Evolutionary conservation across 2,329 filamentous ascomycete species (phyloP), one percentile per base, ranked within the genome.

Genomic region (Pseudopyrenochaeta lycopersici): DNA sequence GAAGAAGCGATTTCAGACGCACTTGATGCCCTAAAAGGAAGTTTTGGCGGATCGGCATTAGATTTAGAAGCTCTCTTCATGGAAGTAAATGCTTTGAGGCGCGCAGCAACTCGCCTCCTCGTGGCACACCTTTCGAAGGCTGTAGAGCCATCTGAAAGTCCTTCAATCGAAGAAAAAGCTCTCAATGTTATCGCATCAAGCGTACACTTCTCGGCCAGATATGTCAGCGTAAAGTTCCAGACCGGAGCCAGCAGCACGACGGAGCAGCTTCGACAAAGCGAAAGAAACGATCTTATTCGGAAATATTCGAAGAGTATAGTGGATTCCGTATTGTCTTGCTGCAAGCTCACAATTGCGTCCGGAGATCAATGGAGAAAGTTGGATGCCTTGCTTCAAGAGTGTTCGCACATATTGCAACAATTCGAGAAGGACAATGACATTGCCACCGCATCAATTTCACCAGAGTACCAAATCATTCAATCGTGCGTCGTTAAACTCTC

Each of bases 401-500:
- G 70, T 49, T 52, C 55, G 46, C 62, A 63, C 15, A 62, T 76
- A 15, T 46, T 75, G 18, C 54, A 51, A 6, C 61, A 68, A 39
- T 54, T 74, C 18, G 67, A 70, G 7, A 52, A 64, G 38, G 58
- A 62, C 33, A 41, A 36, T 5, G 51, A 53, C 7, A 40, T 51
- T 2, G 49, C 52, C 9, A 46, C 50, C 7, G 32, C 52, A 23
- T 27, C 49, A 14, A 35, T 46, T 18, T 17, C 46, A 5, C 50
- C 60, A 32, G 50, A 52, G 15, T 48, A 47, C 9, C 51, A 63
- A 7, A 47, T 66, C 15, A 47, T 67, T 9, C 61, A 63, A 20
- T 63, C 58, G 6, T 67, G 63, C 27, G 80, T 85, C 51, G 82
- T 89, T 56, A 90, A 88, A 63, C 84, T 91, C 21, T 91, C 89